Evolutionary conservation across 306 rosid genomes (phyloP).

Genomic region (Cucumis melo): DNA sequence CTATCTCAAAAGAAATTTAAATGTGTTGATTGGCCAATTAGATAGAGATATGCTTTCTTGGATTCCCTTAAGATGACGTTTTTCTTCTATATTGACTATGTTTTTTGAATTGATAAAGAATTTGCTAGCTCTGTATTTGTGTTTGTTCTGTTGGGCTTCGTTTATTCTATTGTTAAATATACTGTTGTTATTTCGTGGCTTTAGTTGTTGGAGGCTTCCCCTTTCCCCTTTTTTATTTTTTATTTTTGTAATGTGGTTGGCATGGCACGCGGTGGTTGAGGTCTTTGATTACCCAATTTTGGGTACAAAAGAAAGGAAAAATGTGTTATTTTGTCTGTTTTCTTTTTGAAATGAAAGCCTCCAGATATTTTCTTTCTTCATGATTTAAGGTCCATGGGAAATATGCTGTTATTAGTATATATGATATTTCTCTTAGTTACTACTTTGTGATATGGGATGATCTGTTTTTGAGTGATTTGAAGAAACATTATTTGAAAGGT

Average conservation of each 20-base stretch:
- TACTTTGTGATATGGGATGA: background rate
- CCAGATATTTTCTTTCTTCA: background rate
- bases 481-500: background rate
- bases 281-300: background rate
- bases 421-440: background rate
- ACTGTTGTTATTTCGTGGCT: background rate
- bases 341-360: background rate
- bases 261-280: background rate
- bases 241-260: background rate
- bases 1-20: background rate
- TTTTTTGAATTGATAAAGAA: background rate
- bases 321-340: background rate
- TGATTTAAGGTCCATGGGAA: background rate
- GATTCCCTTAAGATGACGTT: background rate
- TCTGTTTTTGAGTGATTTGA: background rate
- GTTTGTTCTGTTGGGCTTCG: background rate
- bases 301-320: background rate
- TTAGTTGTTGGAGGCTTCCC: conserved; percentile 4
- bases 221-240: background rate
- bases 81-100: background rate
- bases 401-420: background rate
- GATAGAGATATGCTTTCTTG: background rate
- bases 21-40: background rate
- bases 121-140: background rate
- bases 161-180: background rate